Percentiles rank a stretch among this genome's conserved stretches.
phyloP scores from a whole-genome alignment of 768 basidiomycete genomes.

The Macrolepiota fuliginosa region DNA sequence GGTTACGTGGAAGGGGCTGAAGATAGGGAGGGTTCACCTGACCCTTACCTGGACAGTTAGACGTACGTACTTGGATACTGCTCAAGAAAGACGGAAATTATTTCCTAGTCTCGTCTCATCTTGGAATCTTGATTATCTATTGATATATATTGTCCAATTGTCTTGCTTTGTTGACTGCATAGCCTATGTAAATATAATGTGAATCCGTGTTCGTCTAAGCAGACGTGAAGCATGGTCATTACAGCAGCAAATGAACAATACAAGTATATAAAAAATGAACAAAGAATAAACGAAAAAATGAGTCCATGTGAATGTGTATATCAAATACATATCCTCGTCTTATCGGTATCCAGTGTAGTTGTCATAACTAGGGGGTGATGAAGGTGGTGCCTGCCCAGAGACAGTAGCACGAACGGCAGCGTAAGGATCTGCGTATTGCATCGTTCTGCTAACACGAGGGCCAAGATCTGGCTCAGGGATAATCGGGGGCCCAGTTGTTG shows the following conservation, averaged over 20 bases:
- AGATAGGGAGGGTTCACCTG: constrained; percentile 24
- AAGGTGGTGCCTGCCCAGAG: constrained; percentile 24
- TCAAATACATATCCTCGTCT: constrained; percentile 5
- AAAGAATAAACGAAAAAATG: neutral
- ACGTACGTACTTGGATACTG: neutral
- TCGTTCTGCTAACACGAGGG: constrained; percentile 77
- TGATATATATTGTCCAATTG: constrained; percentile 1
- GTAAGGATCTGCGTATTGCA: constrained; percentile 92
- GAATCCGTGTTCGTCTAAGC: neutral
- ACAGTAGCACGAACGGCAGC: constrained; percentile 72
- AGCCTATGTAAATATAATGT: neutral
- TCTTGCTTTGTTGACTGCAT: neutral
- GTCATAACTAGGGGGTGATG: constrained; percentile 48
- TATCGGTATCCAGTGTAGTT: constrained; percentile 51
- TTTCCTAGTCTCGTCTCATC: neutral
- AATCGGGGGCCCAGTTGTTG: constrained; percentile 29
- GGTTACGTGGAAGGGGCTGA: constrained; percentile 62
- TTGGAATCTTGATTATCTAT: neutral
- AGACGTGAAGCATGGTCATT: neutral
- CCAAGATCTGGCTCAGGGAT: constrained; percentile 43
- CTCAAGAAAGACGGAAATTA: neutral
- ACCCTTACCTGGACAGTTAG: constrained; percentile 13
- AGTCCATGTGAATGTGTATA: constrained; percentile 13
- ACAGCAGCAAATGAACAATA: neutral
- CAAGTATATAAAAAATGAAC: constrained; percentile 2